phyloP scores from a whole-genome alignment of 148 eudicot species.

The Spergularia marina region DNA sequence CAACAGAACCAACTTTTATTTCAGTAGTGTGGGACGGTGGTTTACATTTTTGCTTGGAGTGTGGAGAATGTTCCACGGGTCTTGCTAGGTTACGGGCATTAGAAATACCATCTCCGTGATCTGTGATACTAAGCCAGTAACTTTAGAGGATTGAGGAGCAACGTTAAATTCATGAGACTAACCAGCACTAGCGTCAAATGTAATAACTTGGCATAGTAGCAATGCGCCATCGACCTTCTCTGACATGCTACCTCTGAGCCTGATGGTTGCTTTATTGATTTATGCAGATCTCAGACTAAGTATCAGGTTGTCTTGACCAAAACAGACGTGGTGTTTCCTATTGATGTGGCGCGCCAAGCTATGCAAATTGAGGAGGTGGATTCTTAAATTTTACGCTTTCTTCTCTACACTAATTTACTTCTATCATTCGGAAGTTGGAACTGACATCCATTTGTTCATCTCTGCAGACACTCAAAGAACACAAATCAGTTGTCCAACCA shows the following conservation, averaged over 20 bases:
- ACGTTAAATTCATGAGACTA: too few species aligned
- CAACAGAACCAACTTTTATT: too few species aligned
- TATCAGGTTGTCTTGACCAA: slow-evolving; percentile 90
- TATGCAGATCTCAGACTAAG: slow-evolving; percentile 72
- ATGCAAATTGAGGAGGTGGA: slow-evolving; percentile 96
- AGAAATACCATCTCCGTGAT: too few species aligned
- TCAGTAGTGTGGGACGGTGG: too few species aligned
- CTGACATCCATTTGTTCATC: slow-evolving; percentile 12
- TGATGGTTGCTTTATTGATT: slow-evolving; percentile 3
- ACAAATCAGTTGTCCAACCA: slow-evolving; percentile 77
- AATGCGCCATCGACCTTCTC: background rate
- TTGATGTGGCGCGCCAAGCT: slow-evolving; percentile 95
- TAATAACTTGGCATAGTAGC: background rate
- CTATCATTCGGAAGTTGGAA: background rate
- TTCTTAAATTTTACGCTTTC: background rate
- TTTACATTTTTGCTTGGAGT: too few species aligned
- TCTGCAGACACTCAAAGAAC: slow-evolving; percentile 69
- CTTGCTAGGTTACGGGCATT: too few species aligned
- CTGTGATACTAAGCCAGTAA: too few species aligned
- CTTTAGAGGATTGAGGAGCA: too few species aligned
- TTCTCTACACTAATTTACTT: slow-evolving; percentile 5
- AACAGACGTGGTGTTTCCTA: slow-evolving; percentile 78
- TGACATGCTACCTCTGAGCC: background rate
- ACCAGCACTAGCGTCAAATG: too few species aligned
- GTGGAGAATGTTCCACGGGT: too few species aligned